phyloP scores from a whole-genome alignment of 768 basidiomycete species.

The Boletus reticuloceps region DNA sequence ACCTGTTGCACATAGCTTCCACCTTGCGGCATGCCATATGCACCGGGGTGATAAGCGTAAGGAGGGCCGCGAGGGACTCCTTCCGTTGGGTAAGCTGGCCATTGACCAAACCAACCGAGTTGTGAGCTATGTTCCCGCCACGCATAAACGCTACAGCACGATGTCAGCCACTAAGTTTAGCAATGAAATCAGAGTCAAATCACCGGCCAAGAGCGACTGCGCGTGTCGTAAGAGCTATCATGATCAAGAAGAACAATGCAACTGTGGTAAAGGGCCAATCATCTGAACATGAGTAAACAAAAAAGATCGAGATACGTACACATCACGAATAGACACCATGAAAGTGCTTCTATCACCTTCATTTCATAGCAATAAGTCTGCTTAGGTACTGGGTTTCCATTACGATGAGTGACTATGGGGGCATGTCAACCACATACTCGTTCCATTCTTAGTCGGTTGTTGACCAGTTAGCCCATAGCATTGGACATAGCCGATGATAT shows the following conservation, averaged over 20 bases:
- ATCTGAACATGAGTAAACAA: conserved; percentile 1
- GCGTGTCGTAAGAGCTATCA: conserved; percentile 52
- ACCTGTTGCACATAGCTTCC: conserved; percentile 44
- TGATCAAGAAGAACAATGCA: conserved; percentile 49
- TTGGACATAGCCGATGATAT: conserved; percentile 64
- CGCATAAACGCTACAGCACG: conserved; percentile 22
- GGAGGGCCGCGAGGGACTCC: conserved; percentile 19
- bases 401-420: conserved; percentile 1
- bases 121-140: conserved; percentile 45
- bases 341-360: conserved; percentile 76
- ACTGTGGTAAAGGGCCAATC: conserved; percentile 28
- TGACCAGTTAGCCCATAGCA: conserved; percentile 51
- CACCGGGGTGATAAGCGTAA: conserved; percentile 30
- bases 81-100: conserved; percentile 51
- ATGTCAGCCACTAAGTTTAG: not conserved
- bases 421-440: conserved; percentile 40
- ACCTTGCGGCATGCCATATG: conserved; percentile 20
- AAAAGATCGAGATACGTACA: conserved; percentile 32
- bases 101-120: conserved; percentile 75
- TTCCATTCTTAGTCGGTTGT: conserved; percentile 50
- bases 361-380: conserved; percentile 71
- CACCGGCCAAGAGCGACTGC: conserved; percentile 33
- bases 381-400: conserved; percentile 45
- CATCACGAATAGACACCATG: conserved; percentile 66
- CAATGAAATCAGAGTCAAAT: not conserved